Percentiles rank a stretch among this genome's conserved stretches.
phyloP scores from a whole-genome alignment of 306 rosid genomes.

The Adenanthera pavonina region DNA sequence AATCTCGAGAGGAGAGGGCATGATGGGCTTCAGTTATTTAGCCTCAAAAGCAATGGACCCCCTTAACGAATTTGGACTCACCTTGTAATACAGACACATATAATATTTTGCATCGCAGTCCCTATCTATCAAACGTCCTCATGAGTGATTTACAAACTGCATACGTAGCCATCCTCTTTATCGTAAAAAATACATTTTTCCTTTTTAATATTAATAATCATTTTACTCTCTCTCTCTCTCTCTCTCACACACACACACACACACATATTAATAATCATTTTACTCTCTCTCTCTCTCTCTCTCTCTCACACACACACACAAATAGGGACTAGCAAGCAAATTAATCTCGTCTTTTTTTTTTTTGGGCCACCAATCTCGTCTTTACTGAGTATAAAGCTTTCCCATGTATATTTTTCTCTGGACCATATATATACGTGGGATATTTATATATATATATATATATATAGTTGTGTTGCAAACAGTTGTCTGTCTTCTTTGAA shows the following conservation, averaged over 20 bases:
- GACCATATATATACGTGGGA: constrained; percentile 5
- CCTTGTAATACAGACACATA: neutral
- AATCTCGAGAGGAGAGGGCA: neutral
- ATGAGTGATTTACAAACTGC: constrained; percentile 59
- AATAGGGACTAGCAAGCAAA: neutral
- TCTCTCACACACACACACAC: neutral
- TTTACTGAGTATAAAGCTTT: constrained; percentile 1
- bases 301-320: neutral
- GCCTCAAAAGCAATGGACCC: neutral
- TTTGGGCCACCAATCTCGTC: neutral
- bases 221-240: neutral
- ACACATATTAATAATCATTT: constrained; percentile 3
- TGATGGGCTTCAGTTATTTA: neutral
- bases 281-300: neutral
- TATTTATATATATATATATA: neutral
- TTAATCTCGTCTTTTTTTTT: neutral
- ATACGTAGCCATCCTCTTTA: constrained; percentile 72
- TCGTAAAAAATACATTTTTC: constrained; percentile 41
- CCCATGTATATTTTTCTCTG: constrained; percentile 19
- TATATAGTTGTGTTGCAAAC: constrained; percentile 11
- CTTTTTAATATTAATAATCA: neutral
- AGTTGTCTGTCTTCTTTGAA: constrained; percentile 23
- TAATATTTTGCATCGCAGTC: constrained; percentile 29
- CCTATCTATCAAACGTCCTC: constrained; percentile 52
- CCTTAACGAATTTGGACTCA: constrained; percentile 48